Base-by-base conservation (phyloP, 1,284 basidiomycete species). In the Microbotryum saponariae region DNA sequence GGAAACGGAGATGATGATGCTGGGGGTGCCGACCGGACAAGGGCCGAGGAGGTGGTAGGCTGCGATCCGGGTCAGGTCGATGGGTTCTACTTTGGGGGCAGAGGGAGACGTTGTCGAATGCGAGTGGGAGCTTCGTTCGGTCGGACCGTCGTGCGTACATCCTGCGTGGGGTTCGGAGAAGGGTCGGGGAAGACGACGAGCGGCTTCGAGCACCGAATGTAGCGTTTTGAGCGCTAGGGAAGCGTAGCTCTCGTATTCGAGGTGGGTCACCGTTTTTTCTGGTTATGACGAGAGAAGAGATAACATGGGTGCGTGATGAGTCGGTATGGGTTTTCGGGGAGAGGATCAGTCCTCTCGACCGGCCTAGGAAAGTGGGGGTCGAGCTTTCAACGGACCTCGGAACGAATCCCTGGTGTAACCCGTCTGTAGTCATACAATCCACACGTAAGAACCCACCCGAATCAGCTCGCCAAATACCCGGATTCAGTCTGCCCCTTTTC, bases 221-320 rank as follows among this genome's bases (percentile, higher is more conserved):
- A 90, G 83, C 7, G 88, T 89, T 75, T 86, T 88, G 69, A 91
- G 82, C 1, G 89, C 89, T 23, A 91, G 78, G 66, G 84, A 84
- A 65, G 84, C 85, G 76, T 92, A 92, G 8, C 88, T 86, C 74
- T 78, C 77, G 71, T 91, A 91, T 73, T 89, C 87, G 42, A 91
- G 78, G 51, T 82, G 82, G 25, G 82, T 83, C 37, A 91, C 88
- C 12, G 76, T 72, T 68, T 85, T 88, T 58, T 85, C 88, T 90
- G 71, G 3, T 16, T 21, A 37, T 45, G 21, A 20, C 12, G 16
- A 21, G 44, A 51, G n/a, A 45, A 42, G 2, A 48, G 46, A 20
- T 47, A 55, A 12, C 47, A 50, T 33, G 20, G 37, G 37, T 27
- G 48, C 31, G 31, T 31, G 31, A 31, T 51, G 14, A 59, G 25